phyloP scores from a whole-genome alignment of 495 filamentous ascomycete species.

The Annulohypoxylon nitens region DNA sequence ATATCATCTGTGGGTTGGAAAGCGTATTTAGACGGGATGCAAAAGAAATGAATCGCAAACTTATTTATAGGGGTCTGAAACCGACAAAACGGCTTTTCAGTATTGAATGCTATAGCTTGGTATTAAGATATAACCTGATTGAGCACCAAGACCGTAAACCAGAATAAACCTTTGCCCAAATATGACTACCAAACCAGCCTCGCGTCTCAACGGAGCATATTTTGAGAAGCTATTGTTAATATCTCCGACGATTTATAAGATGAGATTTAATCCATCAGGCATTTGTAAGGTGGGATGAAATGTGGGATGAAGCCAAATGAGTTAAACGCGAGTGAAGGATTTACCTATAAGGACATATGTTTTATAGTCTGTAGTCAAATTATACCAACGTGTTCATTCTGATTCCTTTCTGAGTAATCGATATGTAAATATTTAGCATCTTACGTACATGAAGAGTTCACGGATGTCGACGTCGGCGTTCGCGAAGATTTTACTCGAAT shows the following conservation, averaged over 20 bases:
- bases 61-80: background rate
- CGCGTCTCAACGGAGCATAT: background rate
- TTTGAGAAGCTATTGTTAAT: background rate
- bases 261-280: no score
- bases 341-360: no score
- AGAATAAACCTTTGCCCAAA: no score
- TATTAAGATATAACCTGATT: background rate
- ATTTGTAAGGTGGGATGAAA: no score
- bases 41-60: slow-evolving; percentile 18
- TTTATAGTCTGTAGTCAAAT: no score
- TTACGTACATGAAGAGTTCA: background rate
- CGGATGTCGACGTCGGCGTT: background rate
- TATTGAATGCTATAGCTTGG: background rate
- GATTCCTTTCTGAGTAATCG: no score
- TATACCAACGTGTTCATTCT: no score
- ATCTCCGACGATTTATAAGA: no score
- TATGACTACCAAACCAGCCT: background rate
- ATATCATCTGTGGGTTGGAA: slow-evolving; percentile 77
- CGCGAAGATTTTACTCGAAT: background rate
- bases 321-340: no score
- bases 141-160: no score
- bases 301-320: no score
- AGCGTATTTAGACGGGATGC: slow-evolving; percentile 65
- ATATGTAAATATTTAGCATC: background rate
- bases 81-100: background rate